A percentile compares a stretch with the other conserved stretches of the same genome.
These are phyloP conservation scores for Hysterangium stoloniferum DNA, from an alignment of 768 basidiomycete genomes.

Conservation along the genomic window DNA sequence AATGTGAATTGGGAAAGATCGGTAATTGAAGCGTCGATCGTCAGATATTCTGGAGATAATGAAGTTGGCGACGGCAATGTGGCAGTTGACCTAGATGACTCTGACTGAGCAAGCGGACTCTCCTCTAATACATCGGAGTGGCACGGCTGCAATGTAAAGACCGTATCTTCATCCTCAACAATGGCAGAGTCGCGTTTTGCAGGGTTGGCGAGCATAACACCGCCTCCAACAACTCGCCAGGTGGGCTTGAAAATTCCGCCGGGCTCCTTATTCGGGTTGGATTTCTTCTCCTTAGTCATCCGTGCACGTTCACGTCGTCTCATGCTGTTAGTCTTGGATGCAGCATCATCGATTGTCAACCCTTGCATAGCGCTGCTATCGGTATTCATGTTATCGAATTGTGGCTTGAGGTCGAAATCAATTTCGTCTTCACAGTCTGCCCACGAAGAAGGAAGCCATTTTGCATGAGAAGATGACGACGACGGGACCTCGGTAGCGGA, in stretches of 20 bases:
- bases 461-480: not conserved
- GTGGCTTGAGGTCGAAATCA: not conserved
- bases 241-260: constrained; percentile 5
- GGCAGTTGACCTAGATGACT: not conserved
- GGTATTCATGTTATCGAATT: not conserved
- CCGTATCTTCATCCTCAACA: not conserved
- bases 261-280: not conserved
- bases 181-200: not conserved
- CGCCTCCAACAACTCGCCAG: constrained; percentile 9
- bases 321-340: not conserved
- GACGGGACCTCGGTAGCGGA: not conserved
- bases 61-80: not conserved
- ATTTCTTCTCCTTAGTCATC: not conserved
- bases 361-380: not conserved
- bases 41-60: not conserved
- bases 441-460: too few species aligned
- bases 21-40: not conserved
- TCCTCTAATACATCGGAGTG: not conserved
- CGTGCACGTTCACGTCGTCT: not conserved
- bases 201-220: not conserved
- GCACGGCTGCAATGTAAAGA: not conserved
- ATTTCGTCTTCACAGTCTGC: not conserved
- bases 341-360: not conserved
- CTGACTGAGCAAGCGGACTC: not conserved
- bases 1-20: not conserved